Conservation (phyloP, 2,329 filamentous ascomycete species). For the Colletotrichum sp. region DNA sequence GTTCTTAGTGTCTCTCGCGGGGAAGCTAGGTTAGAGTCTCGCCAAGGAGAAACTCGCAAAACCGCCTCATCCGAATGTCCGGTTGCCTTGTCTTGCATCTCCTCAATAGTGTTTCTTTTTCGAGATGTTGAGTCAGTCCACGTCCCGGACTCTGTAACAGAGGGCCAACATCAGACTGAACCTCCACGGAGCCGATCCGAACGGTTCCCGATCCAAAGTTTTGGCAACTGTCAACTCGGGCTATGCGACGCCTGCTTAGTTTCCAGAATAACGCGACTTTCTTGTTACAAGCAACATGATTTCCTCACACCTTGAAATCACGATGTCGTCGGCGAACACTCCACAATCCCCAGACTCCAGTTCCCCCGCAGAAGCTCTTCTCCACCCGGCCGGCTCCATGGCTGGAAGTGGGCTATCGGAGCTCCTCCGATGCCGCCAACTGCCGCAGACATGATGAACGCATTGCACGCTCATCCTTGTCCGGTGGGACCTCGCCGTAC, state of each 20-base stretch:
- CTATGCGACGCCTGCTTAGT: background rate
- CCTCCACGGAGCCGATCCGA: background rate
- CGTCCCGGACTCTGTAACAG: background rate
- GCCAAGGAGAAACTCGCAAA: background rate
- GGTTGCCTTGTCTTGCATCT: background rate
- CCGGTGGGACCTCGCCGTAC: background rate
- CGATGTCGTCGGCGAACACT: background rate
- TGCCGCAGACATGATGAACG: background rate
- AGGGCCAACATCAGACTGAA: background rate
- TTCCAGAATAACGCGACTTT: background rate
- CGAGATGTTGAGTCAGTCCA: background rate
- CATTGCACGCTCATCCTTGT: background rate
- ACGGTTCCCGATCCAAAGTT: background rate
- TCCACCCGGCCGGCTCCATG: background rate
- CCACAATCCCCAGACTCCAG: background rate
- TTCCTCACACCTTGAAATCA: background rate
- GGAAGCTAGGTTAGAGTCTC: background rate
- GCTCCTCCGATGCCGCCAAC: background rate
- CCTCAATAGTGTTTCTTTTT: background rate
- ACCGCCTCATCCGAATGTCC: background rate
- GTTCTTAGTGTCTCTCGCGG: background rate
- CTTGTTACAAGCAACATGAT: background rate
- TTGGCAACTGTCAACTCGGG: background rate
- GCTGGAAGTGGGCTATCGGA: background rate
- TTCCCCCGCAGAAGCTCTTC: background rate